Evolutionary conservation across 2,329 filamentous ascomycete genomes (phyloP).

Genomic region (Botrytis tulipae): DNA sequence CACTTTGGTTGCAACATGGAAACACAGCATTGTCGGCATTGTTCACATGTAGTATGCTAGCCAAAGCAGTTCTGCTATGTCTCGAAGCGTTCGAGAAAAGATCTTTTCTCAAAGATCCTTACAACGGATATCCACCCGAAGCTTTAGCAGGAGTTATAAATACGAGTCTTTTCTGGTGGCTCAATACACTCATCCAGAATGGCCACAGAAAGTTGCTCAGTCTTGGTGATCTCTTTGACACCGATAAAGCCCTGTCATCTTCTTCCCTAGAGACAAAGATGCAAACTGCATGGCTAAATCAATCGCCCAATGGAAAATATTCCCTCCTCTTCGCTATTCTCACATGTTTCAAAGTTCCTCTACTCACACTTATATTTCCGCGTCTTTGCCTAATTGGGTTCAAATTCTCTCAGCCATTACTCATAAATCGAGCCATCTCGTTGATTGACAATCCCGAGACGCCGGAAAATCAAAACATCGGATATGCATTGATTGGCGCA

Average conservation of each 20-base stretch:
- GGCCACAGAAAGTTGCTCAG: constrained; percentile 35
- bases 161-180: constrained; percentile 40
- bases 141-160: constrained; percentile 37
- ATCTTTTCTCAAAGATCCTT: constrained; percentile 10
- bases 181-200: constrained; percentile 37
- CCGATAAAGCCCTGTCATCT: constrained; percentile 22
- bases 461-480: background rate
- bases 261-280: constrained; percentile 4
- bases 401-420: constrained; percentile 23
- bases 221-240: constrained; percentile 32
- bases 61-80: constrained; percentile 23
- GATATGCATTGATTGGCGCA: constrained; percentile 24
- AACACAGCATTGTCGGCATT: constrained; percentile 4
- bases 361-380: constrained; percentile 24
- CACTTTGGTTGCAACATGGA: constrained; percentile 20
- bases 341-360: constrained; percentile 10
- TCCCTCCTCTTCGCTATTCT: constrained; percentile 1
- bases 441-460: constrained; percentile 11
- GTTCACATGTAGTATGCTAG: constrained; percentile 10
- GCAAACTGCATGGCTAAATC: background rate
- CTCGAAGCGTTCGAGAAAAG: constrained; percentile 26
- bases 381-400: constrained; percentile 26
- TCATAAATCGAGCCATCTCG: constrained; percentile 21
- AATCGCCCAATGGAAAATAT: background rate
- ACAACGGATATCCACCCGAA: constrained; percentile 27